A percentile compares a stretch with the other conserved stretches of the same genome.
Evolutionary conservation across 768 basidiomycete genomes (phyloP).

Genomic region (Boletellus ananas): DNA sequence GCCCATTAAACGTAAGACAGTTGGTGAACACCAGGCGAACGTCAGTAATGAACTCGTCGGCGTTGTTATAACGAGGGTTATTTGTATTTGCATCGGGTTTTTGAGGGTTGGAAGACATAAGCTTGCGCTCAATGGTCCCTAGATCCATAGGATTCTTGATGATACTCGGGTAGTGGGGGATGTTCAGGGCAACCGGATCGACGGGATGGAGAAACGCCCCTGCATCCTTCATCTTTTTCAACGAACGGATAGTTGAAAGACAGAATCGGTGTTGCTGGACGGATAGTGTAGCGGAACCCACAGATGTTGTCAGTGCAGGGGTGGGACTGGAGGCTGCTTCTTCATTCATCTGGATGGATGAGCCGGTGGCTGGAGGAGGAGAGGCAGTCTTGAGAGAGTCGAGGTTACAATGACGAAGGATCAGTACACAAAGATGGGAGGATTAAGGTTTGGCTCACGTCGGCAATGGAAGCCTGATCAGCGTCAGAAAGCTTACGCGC

Average conservation of each 20-base stretch:
- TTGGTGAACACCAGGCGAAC: constrained; percentile 88
- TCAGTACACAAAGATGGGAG: constrained; percentile 53
- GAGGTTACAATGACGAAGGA: constrained; percentile 24
- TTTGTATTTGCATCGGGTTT: constrained; percentile 68
- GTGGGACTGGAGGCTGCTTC: constrained; percentile 17
- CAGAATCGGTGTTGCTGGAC: constrained; percentile 76
- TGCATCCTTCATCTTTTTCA: constrained; percentile 87
- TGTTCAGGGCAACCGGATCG: constrained; percentile 75
- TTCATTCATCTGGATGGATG: constrained; percentile 32
- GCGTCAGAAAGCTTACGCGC: constrained; percentile 73
- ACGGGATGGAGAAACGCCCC: constrained; percentile 82
- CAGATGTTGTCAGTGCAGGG: constrained; percentile 1
- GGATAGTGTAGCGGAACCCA: constrained; percentile 45
- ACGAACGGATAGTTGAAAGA: constrained; percentile 65
- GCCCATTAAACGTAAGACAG: constrained; percentile 88
- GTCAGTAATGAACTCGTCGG: constrained; percentile 81
- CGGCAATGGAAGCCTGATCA: constrained; percentile 66
- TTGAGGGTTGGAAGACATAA: constrained; percentile 69
- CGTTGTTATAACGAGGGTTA: constrained; percentile 73
- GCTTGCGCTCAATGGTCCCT: constrained; percentile 85
- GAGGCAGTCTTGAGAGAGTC: constrained; percentile 57
- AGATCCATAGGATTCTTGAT: constrained; percentile 95
- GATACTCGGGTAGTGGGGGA: constrained; percentile 85
- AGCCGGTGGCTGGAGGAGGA: constrained; percentile 62
- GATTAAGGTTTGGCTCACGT: constrained; percentile 58